A percentile compares a stretch with the other conserved stretches of the same genome.
Conservation (phyloP, 2,329 filamentous ascomycete genomes). For the Lasiodiplodia gonubiensis region DNA sequence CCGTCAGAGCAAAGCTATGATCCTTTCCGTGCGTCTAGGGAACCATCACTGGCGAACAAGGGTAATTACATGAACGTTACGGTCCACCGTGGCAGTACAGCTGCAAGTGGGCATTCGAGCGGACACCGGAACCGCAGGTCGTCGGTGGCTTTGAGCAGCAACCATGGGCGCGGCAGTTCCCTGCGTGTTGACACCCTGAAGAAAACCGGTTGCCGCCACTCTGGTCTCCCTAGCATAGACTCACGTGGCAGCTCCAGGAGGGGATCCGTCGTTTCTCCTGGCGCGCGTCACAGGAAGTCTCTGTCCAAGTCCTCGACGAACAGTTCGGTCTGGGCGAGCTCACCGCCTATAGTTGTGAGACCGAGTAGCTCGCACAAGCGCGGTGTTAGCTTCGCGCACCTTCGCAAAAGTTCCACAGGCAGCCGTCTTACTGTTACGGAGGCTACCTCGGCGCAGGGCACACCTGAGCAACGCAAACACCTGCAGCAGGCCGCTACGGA, state of each 20-base stretch:
- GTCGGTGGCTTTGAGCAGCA: conserved; percentile 1
- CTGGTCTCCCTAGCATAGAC: conserved; percentile 40
- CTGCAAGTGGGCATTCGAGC: conserved; percentile 39
- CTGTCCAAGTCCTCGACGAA: conserved; percentile 49
- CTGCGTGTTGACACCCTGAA: conserved; percentile 50
- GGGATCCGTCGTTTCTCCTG: conserved; percentile 35
- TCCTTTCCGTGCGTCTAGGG: conserved; percentile 75
- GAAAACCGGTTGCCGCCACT: conserved; percentile 41
- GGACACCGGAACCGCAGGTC: conserved; percentile 18
- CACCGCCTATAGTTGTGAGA: conserved; percentile 54
- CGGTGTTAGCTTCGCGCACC: conserved; percentile 67
- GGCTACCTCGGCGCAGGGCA: conserved; percentile 38
- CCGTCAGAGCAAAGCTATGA: conserved; percentile 74
- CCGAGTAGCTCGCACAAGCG: conserved; percentile 62
- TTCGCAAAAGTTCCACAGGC: conserved; percentile 53
- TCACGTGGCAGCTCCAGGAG: conserved; percentile 36
- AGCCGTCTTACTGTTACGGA: conserved; percentile 43
- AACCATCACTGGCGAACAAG: conserved; percentile 35
- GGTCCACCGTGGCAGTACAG: conserved; percentile 62
- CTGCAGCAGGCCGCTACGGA: conserved; percentile 35
- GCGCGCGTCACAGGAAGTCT: conserved; percentile 33
- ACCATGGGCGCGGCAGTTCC: conserved; percentile 49
- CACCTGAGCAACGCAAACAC: conserved; percentile 41
- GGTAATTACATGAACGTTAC: conserved; percentile 63
- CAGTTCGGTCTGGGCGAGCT: conserved; percentile 56